These are phyloP conservation scores for Stephania cephalantha DNA, from an alignment of 164 flowering plant species.

Conservation along the genomic window DNA sequence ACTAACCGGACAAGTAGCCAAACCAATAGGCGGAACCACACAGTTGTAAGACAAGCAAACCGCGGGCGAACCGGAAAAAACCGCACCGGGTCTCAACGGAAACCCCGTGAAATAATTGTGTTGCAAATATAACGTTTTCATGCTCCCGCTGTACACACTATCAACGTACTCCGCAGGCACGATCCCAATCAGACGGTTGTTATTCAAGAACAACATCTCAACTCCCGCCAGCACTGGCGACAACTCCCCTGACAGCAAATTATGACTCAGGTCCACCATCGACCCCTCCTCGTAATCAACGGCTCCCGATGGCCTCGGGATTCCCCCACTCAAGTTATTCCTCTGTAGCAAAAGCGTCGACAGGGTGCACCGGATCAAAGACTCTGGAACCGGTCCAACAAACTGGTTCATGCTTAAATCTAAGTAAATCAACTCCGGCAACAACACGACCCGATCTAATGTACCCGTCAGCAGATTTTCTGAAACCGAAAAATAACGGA, in stretches of 20 bases:
- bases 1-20: slow-evolving; percentile 46
- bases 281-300: slow-evolving; percentile 29
- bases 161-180: slow-evolving; percentile 50
- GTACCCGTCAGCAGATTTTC: slow-evolving; percentile 51
- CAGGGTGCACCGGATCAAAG: slow-evolving; percentile 25
- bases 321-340: slow-evolving; percentile 51
- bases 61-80: slow-evolving; percentile 41
- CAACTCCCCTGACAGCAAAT: slow-evolving; percentile 41
- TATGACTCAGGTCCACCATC: slow-evolving; percentile 63
- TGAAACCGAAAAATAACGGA: slow-evolving; percentile 60
- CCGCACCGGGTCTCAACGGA: slow-evolving; percentile 23
- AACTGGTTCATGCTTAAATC: slow-evolving; percentile 68
- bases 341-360: slow-evolving; percentile 50
- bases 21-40: slow-evolving; percentile 48
- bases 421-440: slow-evolving; percentile 42
- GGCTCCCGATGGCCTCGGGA: slow-evolving; percentile 17
- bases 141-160: slow-evolving; percentile 31
- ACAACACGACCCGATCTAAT: slow-evolving; percentile 29
- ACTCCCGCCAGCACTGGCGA: slow-evolving; percentile 33
- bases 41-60: slow-evolving; percentile 67
- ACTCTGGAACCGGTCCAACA: slow-evolving; percentile 49
- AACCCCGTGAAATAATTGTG: slow-evolving; percentile 56
- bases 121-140: slow-evolving; percentile 52
- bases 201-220: slow-evolving; percentile 53
- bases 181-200: slow-evolving; percentile 48